Base-by-base conservation (phyloP, 768 basidiomycete species). In the Boletus coccyginus region DNA sequence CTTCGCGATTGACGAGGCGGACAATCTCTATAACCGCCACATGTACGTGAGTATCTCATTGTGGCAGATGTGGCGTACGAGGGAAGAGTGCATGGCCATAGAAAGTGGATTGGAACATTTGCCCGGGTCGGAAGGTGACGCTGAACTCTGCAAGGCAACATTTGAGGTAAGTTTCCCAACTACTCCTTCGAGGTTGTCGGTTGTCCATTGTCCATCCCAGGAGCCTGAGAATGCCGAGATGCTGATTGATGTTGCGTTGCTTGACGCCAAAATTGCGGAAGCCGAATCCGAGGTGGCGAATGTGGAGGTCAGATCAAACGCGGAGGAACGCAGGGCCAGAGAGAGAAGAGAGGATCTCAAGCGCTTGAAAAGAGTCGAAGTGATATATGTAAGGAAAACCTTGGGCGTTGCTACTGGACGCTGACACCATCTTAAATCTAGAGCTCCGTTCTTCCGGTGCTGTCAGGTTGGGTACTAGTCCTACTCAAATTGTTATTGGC, bases 1-100 rank as follows among this genome's bases (percentile, higher is more conserved):
- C 3, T 94, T 88, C 70, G 94, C 94, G 5, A 94, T 99, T 56
- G 93, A 94, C 44, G 97, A 99, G 70, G 97, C 97, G 1, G 93
- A 96, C 70, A 84, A 83, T 50, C 79, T 99, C 43, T 98, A 95
- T 70, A 83, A 84, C 60, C 84, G 83, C 59, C 94, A 98, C 67
- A 88, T 96, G 85, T 88, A 97, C 66, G 80, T 98, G 56, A 90
- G 92, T 46, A 77, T 95, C 49, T 83, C 94, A 24, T 75, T 98
- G 17, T 85, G 85, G 75, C 97, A 99, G 75, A 92, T 95, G 85
- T 98, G 93, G 92, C 81, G 88, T 68, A 90, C 93, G 17, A 80
- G 97, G 62, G 95, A 98, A 71, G 96, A 98, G 66, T 98, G 90
- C 66, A 92, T 97, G 81, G 87, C 88, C 2, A 84, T 86, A 46